Conservation (phyloP, 1,139 yeast species). For the Pneumocystis murina region DNA sequence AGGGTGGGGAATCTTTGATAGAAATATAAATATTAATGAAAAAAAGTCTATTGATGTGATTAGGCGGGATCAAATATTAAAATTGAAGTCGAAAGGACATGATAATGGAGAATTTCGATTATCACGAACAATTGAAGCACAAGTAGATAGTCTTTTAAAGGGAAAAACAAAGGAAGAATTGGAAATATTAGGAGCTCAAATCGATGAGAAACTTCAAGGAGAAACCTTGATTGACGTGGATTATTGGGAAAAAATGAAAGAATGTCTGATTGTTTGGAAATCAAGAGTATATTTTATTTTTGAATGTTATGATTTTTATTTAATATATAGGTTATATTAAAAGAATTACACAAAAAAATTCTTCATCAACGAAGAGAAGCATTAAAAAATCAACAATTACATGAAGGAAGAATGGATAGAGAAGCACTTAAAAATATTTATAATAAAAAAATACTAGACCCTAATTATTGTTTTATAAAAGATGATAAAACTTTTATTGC, state of each 20-base stretch:
- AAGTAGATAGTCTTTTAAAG: conserved; percentile 19
- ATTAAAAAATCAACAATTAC: neutral
- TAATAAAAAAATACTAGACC: neutral
- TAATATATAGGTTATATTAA: conserved; percentile 3
- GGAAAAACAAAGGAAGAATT: conserved; percentile 20
- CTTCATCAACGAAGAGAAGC: neutral
- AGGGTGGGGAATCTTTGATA: conserved; percentile 3
- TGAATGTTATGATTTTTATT: conserved; percentile 12
- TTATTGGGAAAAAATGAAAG: conserved; percentile 23
- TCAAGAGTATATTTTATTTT: conserved; percentile 17
- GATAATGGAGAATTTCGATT: conserved; percentile 16
- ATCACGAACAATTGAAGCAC: neutral
- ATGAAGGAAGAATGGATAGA: neutral
- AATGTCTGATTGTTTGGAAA: conserved; percentile 18
- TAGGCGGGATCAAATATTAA: conserved; percentile 9
- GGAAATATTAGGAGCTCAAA: conserved; percentile 17
- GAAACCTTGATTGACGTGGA: conserved; percentile 20
- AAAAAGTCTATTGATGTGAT: conserved; percentile 3
- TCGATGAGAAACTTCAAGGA: conserved; percentile 17
- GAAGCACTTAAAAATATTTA: neutral
- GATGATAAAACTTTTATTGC: neutral
- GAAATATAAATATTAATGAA: conserved; percentile 7
- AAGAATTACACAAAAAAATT: neutral
- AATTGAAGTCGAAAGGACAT: conserved; percentile 17
- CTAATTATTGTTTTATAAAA: neutral